Conservation (phyloP, 139 green algal species). For the Closterium sp. region DNA sequence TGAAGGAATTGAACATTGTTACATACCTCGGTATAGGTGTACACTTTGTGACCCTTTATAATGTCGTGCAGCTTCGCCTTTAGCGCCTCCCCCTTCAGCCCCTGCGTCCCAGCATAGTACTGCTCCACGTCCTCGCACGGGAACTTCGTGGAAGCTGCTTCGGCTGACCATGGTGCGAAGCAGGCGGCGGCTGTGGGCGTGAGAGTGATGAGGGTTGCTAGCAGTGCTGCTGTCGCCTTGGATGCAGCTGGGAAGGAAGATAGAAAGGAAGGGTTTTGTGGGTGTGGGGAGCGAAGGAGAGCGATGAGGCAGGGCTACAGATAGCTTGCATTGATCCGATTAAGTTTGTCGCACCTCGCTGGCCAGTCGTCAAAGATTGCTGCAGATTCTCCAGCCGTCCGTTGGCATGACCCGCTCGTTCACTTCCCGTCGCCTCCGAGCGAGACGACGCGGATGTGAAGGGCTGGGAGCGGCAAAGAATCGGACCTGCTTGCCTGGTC, state of each 20-base stretch:
- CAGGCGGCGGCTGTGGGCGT: neutral
- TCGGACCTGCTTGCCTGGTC: neutral
- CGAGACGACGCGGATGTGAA: neutral
- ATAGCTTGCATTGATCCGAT: too few relatives aligned
- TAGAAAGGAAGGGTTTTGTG: neutral
- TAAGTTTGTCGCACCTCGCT: neutral
- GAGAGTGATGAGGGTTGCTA: neutral
- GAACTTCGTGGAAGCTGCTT: neutral
- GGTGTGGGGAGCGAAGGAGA: neutral
- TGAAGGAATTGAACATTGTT: too few relatives aligned
- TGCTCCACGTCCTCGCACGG: slow-evolving; percentile 6
- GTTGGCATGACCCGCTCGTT: neutral
- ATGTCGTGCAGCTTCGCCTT: slow-evolving; percentile 8
- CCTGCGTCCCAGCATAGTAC: slow-evolving; percentile 1
- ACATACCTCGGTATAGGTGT: slow-evolving; percentile 20
- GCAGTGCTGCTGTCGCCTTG: neutral
- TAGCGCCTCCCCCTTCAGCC: neutral
- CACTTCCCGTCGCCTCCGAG: neutral
- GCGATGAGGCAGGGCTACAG: neutral
- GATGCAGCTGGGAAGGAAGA: neutral
- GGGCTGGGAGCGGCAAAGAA: neutral
- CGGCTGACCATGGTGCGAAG: neutral
- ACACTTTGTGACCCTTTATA: slow-evolving; percentile 5
- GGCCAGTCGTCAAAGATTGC: neutral
- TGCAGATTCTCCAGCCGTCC: neutral